Percentiles rank a stretch among this genome's conserved stretches.
phyloP scores from a whole-genome alignment of 768 basidiomycete species.

The Tephrocybe sp. region DNA sequence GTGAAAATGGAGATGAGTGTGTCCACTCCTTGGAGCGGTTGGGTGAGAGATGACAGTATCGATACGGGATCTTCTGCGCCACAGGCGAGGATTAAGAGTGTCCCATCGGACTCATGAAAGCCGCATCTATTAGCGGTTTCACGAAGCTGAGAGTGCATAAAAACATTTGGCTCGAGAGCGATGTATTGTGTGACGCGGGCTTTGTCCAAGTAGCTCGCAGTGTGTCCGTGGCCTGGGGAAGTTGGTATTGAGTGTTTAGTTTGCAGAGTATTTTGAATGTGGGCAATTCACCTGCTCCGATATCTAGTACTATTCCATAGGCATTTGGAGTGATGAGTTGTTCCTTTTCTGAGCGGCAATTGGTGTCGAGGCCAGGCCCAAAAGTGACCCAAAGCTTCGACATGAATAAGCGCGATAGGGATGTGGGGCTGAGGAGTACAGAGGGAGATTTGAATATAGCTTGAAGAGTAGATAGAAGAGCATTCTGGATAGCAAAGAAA shows the following conservation, averaged over 20 bases:
- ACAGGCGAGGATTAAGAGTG: too few species aligned
- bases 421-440: too few species aligned
- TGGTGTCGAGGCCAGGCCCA: conserved; percentile 46
- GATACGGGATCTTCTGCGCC: conserved; percentile 58
- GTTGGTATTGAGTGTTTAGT: conserved; percentile 47
- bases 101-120: conserved; percentile 30
- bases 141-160: conserved; percentile 60
- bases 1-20: too few species aligned
- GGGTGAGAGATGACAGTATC: conserved; percentile 40
- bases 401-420: conserved; percentile 58
- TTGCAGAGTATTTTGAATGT: conserved; percentile 41
- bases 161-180: conserved; percentile 66
- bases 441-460: too few species aligned
- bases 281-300: too few species aligned
- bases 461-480: conserved; percentile 42
- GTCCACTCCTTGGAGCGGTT: too few species aligned
- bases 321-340: too few species aligned
- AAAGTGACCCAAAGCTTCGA: conserved; percentile 54
- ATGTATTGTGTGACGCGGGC: too few species aligned
- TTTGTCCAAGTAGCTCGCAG: conserved; percentile 54
- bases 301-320: too few species aligned
- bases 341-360: too few species aligned
- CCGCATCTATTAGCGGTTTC: conserved; percentile 45
- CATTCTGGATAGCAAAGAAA: conserved; percentile 41
- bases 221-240: conserved; percentile 68